Evolutionary conservation across 1,284 basidiomycete genomes (phyloP), one percentile per base, ranked within the genome.

Genomic region (Ceratobasidium sp.): DNA sequence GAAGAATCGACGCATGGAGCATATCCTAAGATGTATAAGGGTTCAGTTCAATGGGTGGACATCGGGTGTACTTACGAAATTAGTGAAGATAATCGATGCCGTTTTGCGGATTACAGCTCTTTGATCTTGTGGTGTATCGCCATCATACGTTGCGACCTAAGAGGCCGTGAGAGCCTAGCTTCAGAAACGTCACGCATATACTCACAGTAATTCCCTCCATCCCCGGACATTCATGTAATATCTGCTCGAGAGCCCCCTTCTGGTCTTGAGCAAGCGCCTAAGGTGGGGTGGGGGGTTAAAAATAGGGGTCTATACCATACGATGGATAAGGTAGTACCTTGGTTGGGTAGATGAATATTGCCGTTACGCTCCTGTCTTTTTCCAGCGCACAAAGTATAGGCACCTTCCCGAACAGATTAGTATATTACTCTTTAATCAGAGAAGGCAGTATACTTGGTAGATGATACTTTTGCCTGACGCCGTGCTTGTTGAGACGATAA

Each of bases 401-500:
- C 14, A 95, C 85, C 89, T 94, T 39, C 23, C 8, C 26, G 28
- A 26, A 43, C 21, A 72, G 41, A 39, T 43, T 8, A 14, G n/a
- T 9, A 8, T 23, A 4, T 18, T 41, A 10, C 34, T 59, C 1
- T n/a, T 23, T 3, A 18, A 16, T 26, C 43, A 10, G 28, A 6
- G 21, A 32, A 32, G 28, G 73, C 6, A 14, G 8, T 75, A 46
- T 74, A 90, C 91, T 82, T 93, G 91, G 79, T 94, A 97, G 62
- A 97, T 94, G 23, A 97, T 84, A 79, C 93, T 96, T 81, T 97
- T 97, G 8, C 94, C 94, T 2, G 93, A 95, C 1, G 94, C 94
- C 1, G 95, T 97, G 76, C 90, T 92, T 0, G 94, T 97, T 0
- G 93, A 95, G 21, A 96, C 92, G 58, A 97, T 93, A 28, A 96